Percentiles rank a stretch among this genome's conserved stretches.
Evolutionary conservation across 805 yeast genomes (phyloP).

Genomic region (Brettanomyces sp.): DNA sequence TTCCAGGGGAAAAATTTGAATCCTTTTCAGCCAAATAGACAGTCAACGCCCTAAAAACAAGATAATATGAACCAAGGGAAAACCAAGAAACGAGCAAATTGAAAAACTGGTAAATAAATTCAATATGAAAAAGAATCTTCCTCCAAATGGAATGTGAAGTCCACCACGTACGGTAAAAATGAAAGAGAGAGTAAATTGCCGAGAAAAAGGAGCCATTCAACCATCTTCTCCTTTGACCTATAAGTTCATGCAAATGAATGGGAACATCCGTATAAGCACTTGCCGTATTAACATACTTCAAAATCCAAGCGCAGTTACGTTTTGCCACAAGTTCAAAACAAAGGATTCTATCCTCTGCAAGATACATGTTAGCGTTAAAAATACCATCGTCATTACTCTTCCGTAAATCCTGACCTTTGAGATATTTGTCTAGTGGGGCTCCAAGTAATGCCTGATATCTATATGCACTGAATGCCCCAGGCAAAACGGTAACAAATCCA

Average conservation of each 20-base stretch:
- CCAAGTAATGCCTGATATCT: constrained; percentile 78
- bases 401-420: constrained; percentile 82
- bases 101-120: constrained; percentile 69
- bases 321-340: constrained; percentile 96
- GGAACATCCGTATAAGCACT: constrained; percentile 96
- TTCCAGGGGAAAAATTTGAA: constrained; percentile 63
- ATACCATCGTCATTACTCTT: constrained; percentile 60
- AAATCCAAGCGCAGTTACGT: constrained; percentile 58
- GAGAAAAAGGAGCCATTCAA: constrained; percentile 95
- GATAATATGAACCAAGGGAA: constrained; percentile 79
- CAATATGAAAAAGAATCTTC: constrained; percentile 64
- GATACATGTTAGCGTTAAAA: constrained; percentile 91
- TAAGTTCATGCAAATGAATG: constrained; percentile 73
- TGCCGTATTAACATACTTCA: constrained; percentile 80
- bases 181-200: constrained; percentile 75
- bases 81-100: constrained; percentile 84
- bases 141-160: constrained; percentile 66
- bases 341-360: constrained; percentile 92
- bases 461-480: constrained; percentile 96
- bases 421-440: constrained; percentile 77
- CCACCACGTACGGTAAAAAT: constrained; percentile 66
- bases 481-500: constrained; percentile 89
- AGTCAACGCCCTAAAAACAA: constrained; percentile 83
- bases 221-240: constrained; percentile 93
- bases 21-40: constrained; percentile 59